These are phyloP conservation scores for Fusarium hainanense DNA, from an alignment of 2,329 filamentous ascomycete genomes.

Conservation along the genomic window DNA sequence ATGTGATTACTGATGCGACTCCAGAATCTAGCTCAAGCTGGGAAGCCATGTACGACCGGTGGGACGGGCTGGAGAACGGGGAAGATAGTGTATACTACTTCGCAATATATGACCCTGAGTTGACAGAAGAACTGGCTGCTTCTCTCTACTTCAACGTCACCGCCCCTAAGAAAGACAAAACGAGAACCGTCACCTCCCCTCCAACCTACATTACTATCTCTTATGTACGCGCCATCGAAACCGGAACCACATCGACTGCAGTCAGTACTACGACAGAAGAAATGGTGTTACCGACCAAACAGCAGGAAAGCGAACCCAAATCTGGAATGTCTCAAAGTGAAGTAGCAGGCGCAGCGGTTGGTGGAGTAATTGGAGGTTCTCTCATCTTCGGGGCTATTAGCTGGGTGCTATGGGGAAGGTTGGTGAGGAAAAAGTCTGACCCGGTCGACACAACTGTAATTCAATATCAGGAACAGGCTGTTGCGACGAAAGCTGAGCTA, in stretches of 20 bases:
- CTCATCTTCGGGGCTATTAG: background rate
- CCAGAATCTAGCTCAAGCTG: background rate
- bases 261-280: background rate
- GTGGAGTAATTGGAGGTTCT: background rate
- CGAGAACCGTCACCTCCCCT: background rate
- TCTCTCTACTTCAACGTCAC: background rate
- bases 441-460: too few species aligned
- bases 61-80: too few species aligned
- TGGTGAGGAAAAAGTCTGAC: too few species aligned
- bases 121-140: too few species aligned
- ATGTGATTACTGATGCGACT: too few species aligned
- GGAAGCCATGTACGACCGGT: background rate
- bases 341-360: background rate
- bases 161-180: rapidly evolving
- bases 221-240: too few species aligned
- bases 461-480: background rate
- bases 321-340: background rate
- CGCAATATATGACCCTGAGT: too few species aligned
- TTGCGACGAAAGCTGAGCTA: background rate
- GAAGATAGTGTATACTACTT: too few species aligned
- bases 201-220: background rate
- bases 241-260: background rate
- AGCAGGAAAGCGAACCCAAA: background rate
- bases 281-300: background rate
- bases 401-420: background rate